Evolutionary conservation across 805 yeast genomes (phyloP).

Genomic region (Saccharomycopsis vini): DNA sequence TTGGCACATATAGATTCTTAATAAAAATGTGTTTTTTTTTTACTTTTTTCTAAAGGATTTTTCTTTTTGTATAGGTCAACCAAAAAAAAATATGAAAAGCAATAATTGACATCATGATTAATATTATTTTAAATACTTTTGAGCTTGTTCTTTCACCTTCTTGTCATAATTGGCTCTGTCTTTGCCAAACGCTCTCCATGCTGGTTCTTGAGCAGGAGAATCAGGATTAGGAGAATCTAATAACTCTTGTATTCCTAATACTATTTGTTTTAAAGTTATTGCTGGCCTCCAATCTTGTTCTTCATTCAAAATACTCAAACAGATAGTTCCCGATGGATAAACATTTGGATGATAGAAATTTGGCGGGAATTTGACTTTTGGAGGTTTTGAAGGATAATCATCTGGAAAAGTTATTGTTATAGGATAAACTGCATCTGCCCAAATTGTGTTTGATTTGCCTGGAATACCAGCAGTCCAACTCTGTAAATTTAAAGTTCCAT

Average conservation of each 20-base stretch:
- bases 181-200: slow-evolving; percentile 77
- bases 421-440: slow-evolving; percentile 90
- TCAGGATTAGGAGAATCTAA: slow-evolving; percentile 85
- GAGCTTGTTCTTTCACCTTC: slow-evolving; percentile 75
- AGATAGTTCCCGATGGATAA: slow-evolving; percentile 94
- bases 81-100: no score
- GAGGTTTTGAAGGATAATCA: slow-evolving; percentile 95
- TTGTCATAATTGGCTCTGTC: slow-evolving; percentile 63
- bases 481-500: slow-evolving; percentile 78
- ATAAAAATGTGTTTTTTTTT: no score
- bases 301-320: slow-evolving; percentile 87
- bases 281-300: slow-evolving; percentile 99
- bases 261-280: slow-evolving; percentile 79
- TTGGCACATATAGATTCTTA: no score
- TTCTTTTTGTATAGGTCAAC: no score
- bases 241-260: slow-evolving; percentile 86
- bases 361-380: slow-evolving; percentile 81
- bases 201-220: slow-evolving; percentile 97
- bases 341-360: slow-evolving; percentile 96
- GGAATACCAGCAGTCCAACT: slow-evolving; percentile 95
- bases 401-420: slow-evolving; percentile 74
- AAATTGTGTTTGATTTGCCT: slow-evolving; percentile 75
- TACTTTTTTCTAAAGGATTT: no score
- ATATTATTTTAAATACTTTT: slow-evolving; percentile 47
- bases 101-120: no score